Conservation (phyloP, 306 rosid genomes). For the Carpinus fangiana region DNA sequence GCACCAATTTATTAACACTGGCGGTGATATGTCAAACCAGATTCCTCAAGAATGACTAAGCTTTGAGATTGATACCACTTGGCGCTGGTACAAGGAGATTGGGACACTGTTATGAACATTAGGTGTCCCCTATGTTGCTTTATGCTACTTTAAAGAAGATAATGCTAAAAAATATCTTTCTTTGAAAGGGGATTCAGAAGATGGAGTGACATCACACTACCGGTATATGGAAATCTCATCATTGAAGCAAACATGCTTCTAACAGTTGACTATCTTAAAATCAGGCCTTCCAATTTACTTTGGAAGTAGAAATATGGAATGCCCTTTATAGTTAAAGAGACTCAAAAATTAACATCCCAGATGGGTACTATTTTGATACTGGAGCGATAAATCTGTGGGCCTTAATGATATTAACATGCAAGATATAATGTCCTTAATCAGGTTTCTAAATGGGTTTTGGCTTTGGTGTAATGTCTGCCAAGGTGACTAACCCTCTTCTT, state of each 20-base stretch:
- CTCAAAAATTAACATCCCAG: not conserved
- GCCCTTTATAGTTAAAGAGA: not conserved
- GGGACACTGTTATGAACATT: not conserved
- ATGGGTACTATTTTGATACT: not conserved
- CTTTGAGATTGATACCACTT: not conserved
- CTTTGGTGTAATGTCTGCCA: not conserved
- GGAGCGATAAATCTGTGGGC: not conserved
- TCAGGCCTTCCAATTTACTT: not conserved
- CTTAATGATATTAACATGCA: not conserved
- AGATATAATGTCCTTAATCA: not conserved
- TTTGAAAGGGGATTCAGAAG: not conserved
- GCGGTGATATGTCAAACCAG: not conserved
- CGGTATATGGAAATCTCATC: not conserved
- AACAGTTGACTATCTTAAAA: not conserved
- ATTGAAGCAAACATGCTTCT: not conserved
- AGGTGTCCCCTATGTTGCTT: not conserved
- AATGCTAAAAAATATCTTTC: not conserved
- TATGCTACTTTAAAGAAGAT: not conserved
- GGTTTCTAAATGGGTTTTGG: not conserved
- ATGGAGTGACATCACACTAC: not conserved
- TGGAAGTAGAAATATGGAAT: not conserved
- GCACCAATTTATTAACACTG: not conserved
- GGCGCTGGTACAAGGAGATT: not conserved
- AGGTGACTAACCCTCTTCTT: not conserved
- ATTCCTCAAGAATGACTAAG: slow-evolving; percentile 9